Base-by-base conservation (phyloP, 108 stramenopile genomes). In the Cylindrotheca closterium region DNA sequence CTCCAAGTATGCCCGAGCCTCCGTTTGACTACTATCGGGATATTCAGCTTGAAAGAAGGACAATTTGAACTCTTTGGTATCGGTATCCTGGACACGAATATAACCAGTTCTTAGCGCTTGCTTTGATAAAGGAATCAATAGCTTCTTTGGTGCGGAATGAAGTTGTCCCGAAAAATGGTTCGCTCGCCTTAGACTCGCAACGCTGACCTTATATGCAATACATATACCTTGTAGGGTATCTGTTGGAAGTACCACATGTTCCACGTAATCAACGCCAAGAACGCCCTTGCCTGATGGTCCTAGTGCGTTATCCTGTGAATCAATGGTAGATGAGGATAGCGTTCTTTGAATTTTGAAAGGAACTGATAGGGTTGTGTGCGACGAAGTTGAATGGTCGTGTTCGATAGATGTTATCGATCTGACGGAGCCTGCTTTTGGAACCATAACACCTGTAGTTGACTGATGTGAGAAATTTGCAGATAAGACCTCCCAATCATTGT, bases 151-250 rank as follows among this genome's bases (percentile, higher is more conserved):
- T 19, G 92, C 89, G 65, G 86, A 69, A 23, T 74, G 74, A 21
- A 94, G 61, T 52, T 83, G 78, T 8, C 89, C 92, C n/a, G 87
- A 85, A 70, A 92, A 92, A 37, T 81, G 72, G 61, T 92, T 92
- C 12, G 73, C 82, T 57, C 84, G 85, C 57, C 87, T 67, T 51
- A 92, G 56, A 17, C 70, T 55, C 24, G 84, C 78, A 0, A 82
- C 85, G 23, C 74, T 79, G 22, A 88, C 74, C 60, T 91, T 91
- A 76, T 94, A 94, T 23, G 87, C 82, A 31, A 94, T 52, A 52
- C 92, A 94, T 52, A 94, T 73, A 25, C 92, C 92, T 61, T 91
- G 88, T 7, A 94, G 32, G 0, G 92, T 94, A 55, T 94, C 92
- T n/a, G 92, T 94, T 0, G 92, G 89, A 21, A 94, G 67, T 46